Conservation (phyloP, 768 basidiomycete species). For the Coprinopsis cinerea region DNA sequence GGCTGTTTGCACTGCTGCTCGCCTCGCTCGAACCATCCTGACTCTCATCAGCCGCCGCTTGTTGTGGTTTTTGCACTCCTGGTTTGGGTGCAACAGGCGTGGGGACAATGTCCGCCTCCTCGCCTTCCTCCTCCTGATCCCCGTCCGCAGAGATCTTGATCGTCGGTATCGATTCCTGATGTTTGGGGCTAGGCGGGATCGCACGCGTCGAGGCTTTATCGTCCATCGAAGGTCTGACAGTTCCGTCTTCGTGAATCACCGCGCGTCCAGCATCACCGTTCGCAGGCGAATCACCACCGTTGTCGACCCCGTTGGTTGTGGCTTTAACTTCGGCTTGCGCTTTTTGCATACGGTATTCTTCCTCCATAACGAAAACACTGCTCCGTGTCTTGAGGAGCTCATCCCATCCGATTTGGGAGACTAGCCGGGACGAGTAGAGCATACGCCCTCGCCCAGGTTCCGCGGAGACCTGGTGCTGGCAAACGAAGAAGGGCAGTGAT, state of each 20-base stretch:
- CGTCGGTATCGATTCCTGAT: conserved; percentile 39
- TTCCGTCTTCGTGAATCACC: conserved; percentile 64
- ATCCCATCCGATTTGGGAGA: conserved; percentile 97
- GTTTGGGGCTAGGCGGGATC: conserved; percentile 35
- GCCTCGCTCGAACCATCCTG: conserved; percentile 35
- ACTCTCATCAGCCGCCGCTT: conserved; percentile 46
- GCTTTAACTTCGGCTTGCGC: conserved; percentile 63
- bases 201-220: conserved; percentile 70
- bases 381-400: conserved; percentile 94
- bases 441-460: conserved; percentile 96
- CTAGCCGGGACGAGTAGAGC: conserved; percentile 83
- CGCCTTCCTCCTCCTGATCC: conserved; percentile 27
- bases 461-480: conserved; percentile 89
- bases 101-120: conserved; percentile 14
- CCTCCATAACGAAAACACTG: conserved; percentile 98
- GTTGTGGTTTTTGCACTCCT: conserved; percentile 41
- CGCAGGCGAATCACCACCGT: conserved; percentile 15
- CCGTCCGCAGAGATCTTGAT: conserved; percentile 74
- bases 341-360: conserved; percentile 98
- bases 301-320: conserved; percentile 16
- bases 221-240: conserved; percentile 31
- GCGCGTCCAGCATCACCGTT: conserved; percentile 25
- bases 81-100: conserved; percentile 22
- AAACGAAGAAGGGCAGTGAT: conserved; percentile 90
- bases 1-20: conserved; percentile 23